A percentile compares a stretch with the other conserved stretches of the same genome.
Conservation (phyloP, 2,329 filamentous ascomycete genomes). For the Cytospora paraplurivora region DNA sequence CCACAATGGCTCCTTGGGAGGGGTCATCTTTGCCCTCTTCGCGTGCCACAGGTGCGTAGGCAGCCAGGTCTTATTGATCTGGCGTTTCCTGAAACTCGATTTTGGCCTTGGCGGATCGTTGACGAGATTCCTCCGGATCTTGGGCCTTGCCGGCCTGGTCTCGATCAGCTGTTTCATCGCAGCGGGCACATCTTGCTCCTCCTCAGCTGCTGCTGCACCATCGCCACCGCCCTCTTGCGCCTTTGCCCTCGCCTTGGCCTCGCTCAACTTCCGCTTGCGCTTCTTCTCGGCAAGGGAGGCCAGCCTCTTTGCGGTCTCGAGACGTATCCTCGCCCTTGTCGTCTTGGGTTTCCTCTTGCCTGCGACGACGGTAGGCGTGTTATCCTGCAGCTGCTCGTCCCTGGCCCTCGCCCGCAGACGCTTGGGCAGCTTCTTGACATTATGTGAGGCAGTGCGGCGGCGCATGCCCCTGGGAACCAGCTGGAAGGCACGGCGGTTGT, state of each 20-base stretch:
- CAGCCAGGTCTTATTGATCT: slow-evolving; percentile 87
- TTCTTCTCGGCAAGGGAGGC: slow-evolving; percentile 63
- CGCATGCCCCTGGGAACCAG: slow-evolving; percentile 83
- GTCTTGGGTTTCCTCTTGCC: slow-evolving; percentile 63
- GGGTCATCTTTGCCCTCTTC: slow-evolving; percentile 87
- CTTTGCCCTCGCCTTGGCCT: slow-evolving; percentile 35
- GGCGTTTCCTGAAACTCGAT: slow-evolving; percentile 79
- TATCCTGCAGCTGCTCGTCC: slow-evolving; percentile 81
- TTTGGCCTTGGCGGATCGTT: slow-evolving; percentile 59
- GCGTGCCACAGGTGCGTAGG: slow-evolving; percentile 94
- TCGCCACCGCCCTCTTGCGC: slow-evolving; percentile 31
- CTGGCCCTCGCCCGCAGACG: slow-evolving; percentile 70
- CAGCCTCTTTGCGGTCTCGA: slow-evolving; percentile 75
- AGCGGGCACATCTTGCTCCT: slow-evolving; percentile 29
- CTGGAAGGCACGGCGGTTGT: slow-evolving; percentile 79
- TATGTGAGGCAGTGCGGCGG: slow-evolving; percentile 89
- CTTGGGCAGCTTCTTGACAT: slow-evolving; percentile 85
- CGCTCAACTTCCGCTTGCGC: slow-evolving; percentile 47
- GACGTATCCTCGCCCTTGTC: slow-evolving; percentile 62
- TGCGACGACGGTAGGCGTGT: slow-evolving; percentile 77
- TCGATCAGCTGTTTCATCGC: slow-evolving; percentile 37
- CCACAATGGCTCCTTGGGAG: slow-evolving; percentile 80
- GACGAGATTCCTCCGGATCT: slow-evolving; percentile 70
- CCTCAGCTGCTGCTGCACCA: slow-evolving; percentile 26
- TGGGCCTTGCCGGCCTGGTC: slow-evolving; percentile 56